phyloP scores from a whole-genome alignment of 345 rosid genomes.

The Trapa incisa region DNA sequence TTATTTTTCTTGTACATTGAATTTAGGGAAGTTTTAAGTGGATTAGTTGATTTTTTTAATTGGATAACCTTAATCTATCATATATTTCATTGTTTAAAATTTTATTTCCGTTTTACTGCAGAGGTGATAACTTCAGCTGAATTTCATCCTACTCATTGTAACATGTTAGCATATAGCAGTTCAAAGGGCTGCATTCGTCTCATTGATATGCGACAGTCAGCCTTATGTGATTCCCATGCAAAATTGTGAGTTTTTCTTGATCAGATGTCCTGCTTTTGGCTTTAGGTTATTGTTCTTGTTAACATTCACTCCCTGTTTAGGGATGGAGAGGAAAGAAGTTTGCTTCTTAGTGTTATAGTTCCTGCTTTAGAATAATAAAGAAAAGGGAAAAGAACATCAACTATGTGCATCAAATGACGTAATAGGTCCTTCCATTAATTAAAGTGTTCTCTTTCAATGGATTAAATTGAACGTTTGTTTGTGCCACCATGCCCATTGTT shows the following conservation, averaged over 20 bases:
- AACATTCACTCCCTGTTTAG: not conserved
- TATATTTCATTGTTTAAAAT: not conserved
- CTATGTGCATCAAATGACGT: too few relatives aligned
- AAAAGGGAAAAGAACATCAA: too few relatives aligned
- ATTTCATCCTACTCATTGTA: conserved; percentile 93
- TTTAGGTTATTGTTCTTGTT: not conserved
- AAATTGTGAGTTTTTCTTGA: conserved; percentile 50
- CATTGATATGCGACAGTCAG: conserved; percentile 94
- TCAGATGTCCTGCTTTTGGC: conserved; percentile 1
- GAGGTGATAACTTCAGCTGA: conserved; percentile 99
- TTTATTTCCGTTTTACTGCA: conserved; percentile 20
- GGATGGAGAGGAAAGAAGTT: not conserved
- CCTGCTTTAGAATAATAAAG: not conserved
- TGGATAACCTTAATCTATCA: not conserved
- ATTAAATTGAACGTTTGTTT: too few relatives aligned
- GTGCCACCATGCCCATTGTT: too few relatives aligned
- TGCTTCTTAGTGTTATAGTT: not conserved
- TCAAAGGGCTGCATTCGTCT: conserved; percentile 96
- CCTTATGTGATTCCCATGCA: conserved; percentile 86
- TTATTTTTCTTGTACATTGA: not conserved
- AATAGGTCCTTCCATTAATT: too few relatives aligned
- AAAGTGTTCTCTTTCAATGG: too few relatives aligned
- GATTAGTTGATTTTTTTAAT: not conserved
- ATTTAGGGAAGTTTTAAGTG: not conserved
- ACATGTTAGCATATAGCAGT: conserved; percentile 93